Percentiles rank a stretch among this genome's conserved stretches.
Conservation (phyloP, 148 eudicot genomes). For the Rhododendron ovatum region DNA sequence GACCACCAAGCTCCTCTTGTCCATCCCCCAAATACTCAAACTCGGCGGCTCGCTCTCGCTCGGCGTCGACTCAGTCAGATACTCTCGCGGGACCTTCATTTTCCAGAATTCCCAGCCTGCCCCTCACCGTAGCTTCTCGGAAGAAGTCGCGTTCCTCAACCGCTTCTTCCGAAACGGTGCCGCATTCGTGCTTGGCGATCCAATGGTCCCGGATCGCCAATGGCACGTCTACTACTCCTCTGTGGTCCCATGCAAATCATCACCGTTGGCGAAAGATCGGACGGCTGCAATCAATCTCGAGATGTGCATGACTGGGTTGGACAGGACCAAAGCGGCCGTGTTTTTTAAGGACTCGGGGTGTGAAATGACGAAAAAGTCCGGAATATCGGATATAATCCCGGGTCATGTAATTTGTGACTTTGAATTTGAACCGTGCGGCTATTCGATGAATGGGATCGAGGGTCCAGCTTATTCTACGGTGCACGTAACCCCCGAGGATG, state of each 20-base stretch:
- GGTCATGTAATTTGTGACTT: conserved; percentile 47
- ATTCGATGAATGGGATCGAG: conserved; percentile 55
- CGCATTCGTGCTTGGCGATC: conserved; percentile 46
- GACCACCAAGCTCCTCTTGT: conserved; percentile 50
- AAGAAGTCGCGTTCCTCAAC: conserved; percentile 47
- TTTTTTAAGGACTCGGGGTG: conserved; percentile 27
- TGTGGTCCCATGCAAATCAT: neutral
- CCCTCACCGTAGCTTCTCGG: conserved; percentile 59
- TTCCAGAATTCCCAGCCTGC: conserved; percentile 46
- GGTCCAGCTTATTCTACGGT: conserved; percentile 41
- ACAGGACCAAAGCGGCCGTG: conserved; percentile 28
- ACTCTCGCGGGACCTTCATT: conserved; percentile 61
- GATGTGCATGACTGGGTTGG: conserved; percentile 53
- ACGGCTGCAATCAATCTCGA: conserved; percentile 18
- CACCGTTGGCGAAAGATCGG: conserved; percentile 6
- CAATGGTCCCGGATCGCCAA: conserved; percentile 19
- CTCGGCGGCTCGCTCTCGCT: conserved; percentile 43
- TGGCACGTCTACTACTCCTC: conserved; percentile 47
- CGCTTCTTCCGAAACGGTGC: conserved; percentile 34
- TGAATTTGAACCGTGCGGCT: conserved; percentile 59
- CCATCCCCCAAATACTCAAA: conserved; percentile 44
- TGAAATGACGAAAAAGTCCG: conserved; percentile 44
- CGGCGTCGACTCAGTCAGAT: conserved; percentile 38
- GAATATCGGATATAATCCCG: conserved; percentile 30
- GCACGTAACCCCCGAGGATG: conserved; percentile 57